These are phyloP conservation scores for Cystofilobasidium ferigula DNA, from an alignment of 768 basidiomycete species.

Conservation along the genomic window DNA sequence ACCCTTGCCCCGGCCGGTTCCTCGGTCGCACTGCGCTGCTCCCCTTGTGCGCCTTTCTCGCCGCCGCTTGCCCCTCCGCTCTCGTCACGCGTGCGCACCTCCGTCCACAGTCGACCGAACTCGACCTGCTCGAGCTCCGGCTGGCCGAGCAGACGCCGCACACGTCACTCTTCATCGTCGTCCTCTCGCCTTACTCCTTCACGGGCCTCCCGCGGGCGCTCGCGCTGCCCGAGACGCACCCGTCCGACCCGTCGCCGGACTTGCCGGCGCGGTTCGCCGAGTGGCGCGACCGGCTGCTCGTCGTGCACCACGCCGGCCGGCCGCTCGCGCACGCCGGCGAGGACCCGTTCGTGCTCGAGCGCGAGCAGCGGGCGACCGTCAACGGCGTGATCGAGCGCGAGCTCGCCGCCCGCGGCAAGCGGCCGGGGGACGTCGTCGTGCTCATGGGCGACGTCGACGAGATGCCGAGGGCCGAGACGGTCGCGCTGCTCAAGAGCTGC, in stretches of 20 bases:
- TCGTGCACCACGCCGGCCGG: slow-evolving; percentile 40
- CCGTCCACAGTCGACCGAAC: slow-evolving; percentile 45
- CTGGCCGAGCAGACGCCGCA: slow-evolving; percentile 51
- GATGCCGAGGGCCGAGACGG: slow-evolving; percentile 48
- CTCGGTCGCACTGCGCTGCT: not conserved
- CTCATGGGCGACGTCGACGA: slow-evolving; percentile 55
- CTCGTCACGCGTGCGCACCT: too few relatives aligned
- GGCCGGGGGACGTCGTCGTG: slow-evolving; percentile 40
- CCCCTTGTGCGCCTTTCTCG: not conserved
- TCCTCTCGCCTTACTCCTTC: slow-evolving; percentile 48
- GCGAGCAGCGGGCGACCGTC: slow-evolving; percentile 42
- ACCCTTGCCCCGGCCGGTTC: not conserved
- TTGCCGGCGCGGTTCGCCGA: slow-evolving; percentile 45
- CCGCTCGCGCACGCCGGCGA: slow-evolving; percentile 31
- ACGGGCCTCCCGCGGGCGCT: slow-evolving; percentile 44
- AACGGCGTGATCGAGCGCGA: slow-evolving; percentile 37
- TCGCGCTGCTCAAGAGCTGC: slow-evolving; percentile 46
- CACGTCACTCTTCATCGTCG: slow-evolving; percentile 52
- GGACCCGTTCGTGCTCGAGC: slow-evolving; percentile 48
- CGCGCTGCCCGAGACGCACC: slow-evolving; percentile 29
- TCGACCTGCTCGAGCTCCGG: slow-evolving; percentile 55
- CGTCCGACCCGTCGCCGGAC: slow-evolving; percentile 42
- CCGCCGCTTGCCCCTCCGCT: too few relatives aligned
- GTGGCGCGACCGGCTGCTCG: slow-evolving; percentile 49
- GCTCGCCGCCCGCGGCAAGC: slow-evolving; percentile 33